phyloP scores from a whole-genome alignment of 768 basidiomycete species.

The Baorangia bicolor region DNA sequence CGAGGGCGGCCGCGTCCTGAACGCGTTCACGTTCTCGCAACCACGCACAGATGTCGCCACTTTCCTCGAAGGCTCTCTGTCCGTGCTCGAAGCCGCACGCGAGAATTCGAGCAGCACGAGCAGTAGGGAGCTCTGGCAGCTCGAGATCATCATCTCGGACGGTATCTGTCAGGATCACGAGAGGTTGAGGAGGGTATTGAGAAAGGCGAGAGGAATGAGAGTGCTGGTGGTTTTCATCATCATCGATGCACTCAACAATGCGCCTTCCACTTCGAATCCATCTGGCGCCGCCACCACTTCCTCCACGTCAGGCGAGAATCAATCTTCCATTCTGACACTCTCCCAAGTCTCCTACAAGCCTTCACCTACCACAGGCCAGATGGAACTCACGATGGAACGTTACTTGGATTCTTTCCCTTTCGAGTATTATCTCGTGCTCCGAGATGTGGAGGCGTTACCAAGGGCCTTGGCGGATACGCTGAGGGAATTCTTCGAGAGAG shows the following conservation, averaged over 20 bases:
- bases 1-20: constrained; percentile 52
- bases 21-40: constrained; percentile 87
- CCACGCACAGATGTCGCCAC: constrained; percentile 83
- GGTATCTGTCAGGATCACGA: constrained; percentile 99
- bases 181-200: constrained; percentile 69
- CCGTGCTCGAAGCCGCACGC: constrained; percentile 72
- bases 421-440: constrained; percentile 93
- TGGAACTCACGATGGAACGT: constrained; percentile 85
- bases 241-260: constrained; percentile 79
- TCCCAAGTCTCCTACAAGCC: constrained; percentile 84
- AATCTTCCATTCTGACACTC: constrained; percentile 89
- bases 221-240: constrained; percentile 97
- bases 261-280: constrained; percentile 22
- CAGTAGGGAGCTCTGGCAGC: constrained; percentile 88
- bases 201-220: constrained; percentile 84
- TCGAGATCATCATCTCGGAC: constrained; percentile 97
- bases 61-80: constrained; percentile 76
- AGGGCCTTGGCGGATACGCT: constrained; percentile 86
- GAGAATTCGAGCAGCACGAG: constrained; percentile 59
- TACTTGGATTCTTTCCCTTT: constrained; percentile 98
- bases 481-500: constrained; percentile 88
- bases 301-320: constrained; percentile 27
- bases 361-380: constrained; percentile 48
- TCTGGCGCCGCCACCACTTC: constrained; percentile 12
- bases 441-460: constrained; percentile 88